Conservation (phyloP, 495 filamentous ascomycete genomes). For the Staphylotrichum longicolle region DNA sequence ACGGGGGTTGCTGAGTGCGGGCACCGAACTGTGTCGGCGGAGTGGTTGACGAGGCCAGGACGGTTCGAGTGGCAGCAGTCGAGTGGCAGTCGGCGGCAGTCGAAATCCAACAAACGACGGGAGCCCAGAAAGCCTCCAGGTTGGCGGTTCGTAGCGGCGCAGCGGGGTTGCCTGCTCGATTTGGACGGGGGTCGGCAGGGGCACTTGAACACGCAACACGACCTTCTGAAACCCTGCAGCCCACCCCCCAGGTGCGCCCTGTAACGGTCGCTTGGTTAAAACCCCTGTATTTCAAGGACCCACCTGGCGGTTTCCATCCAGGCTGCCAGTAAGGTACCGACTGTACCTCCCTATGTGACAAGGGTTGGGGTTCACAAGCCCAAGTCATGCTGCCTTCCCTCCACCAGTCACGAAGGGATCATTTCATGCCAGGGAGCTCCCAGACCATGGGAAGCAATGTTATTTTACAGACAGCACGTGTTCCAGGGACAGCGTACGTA, state of each 20-base stretch:
- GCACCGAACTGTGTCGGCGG: slow-evolving; percentile 18
- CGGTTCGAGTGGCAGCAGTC: not conserved
- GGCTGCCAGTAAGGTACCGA: too few relatives aligned
- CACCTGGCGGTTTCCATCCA: not conserved
- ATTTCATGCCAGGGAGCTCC: too few relatives aligned
- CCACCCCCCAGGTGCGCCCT: slow-evolving; percentile 4
- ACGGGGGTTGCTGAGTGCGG: slow-evolving; percentile 23
- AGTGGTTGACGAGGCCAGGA: slow-evolving; percentile 8
- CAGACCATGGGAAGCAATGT: too few relatives aligned
- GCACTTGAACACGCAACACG: slow-evolving; percentile 15
- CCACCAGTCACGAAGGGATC: too few relatives aligned
- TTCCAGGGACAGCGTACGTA: too few relatives aligned
- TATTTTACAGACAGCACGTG: too few relatives aligned
- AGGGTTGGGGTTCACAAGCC: too few relatives aligned
- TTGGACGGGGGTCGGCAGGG: slow-evolving; percentile 15
- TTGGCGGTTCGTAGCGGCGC: slow-evolving; percentile 23
- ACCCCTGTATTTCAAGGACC: slow-evolving; percentile 8
- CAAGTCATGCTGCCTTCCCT: too few relatives aligned
- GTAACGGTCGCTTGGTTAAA: slow-evolving; percentile 14
- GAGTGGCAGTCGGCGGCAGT: not conserved
- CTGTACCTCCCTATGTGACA: too few relatives aligned
- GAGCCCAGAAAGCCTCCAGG: not conserved
- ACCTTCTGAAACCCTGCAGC: slow-evolving; percentile 24
- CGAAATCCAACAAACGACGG: slow-evolving; percentile 8
- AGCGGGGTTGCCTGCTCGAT: slow-evolving; percentile 22